A percentile compares a stretch with the other conserved stretches of the same genome.
phyloP scores from a whole-genome alignment of 139 green algal species.

The Coelastrella sp. region DNA sequence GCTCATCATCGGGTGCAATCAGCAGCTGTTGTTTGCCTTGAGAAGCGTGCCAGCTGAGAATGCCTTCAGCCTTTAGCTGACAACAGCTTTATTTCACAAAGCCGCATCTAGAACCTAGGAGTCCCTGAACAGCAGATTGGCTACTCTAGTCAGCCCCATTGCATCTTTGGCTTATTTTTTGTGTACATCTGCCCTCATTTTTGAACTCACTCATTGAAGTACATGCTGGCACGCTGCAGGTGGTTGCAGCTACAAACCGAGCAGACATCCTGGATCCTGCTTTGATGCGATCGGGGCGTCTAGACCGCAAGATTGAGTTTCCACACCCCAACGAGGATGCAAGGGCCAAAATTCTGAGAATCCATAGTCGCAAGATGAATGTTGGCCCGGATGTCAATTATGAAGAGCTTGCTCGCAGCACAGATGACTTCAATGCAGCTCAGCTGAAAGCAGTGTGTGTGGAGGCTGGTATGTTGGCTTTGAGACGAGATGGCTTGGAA shows the following conservation, averaged over 20 bases:
- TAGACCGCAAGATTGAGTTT: constrained; percentile 99
- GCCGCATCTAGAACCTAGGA: too few species aligned
- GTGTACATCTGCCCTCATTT: too few species aligned
- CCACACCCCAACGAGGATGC: constrained; percentile 98
- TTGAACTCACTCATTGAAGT: background rate
- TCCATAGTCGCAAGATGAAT: constrained; percentile 82
- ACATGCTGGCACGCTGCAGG: constrained; percentile 47
- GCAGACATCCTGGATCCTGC: constrained; percentile 99
- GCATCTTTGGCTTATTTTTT: too few species aligned
- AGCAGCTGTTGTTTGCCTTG: too few species aligned
- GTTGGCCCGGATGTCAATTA: constrained; percentile 93
- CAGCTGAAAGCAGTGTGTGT: constrained; percentile 94
- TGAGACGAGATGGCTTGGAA: constrained; percentile 92
- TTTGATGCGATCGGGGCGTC: constrained; percentile 93
- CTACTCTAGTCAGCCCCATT: too few species aligned
- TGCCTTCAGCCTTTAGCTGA: too few species aligned
- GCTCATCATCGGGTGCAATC: too few species aligned
- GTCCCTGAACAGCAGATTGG: too few species aligned
- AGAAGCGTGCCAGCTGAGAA: too few species aligned
- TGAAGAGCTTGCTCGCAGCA: constrained; percentile 96
- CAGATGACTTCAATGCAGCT: constrained; percentile 99
- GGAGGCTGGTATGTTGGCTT: constrained; percentile 98
- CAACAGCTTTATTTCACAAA: too few species aligned
- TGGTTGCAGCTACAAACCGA: constrained; percentile 99
- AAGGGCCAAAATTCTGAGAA: constrained; percentile 95